Percentiles rank a stretch among this genome's conserved stretches.
These are phyloP conservation scores for Dillenia turbinata DNA, from an alignment of 164 flowering plant species.

Conservation along the genomic window DNA sequence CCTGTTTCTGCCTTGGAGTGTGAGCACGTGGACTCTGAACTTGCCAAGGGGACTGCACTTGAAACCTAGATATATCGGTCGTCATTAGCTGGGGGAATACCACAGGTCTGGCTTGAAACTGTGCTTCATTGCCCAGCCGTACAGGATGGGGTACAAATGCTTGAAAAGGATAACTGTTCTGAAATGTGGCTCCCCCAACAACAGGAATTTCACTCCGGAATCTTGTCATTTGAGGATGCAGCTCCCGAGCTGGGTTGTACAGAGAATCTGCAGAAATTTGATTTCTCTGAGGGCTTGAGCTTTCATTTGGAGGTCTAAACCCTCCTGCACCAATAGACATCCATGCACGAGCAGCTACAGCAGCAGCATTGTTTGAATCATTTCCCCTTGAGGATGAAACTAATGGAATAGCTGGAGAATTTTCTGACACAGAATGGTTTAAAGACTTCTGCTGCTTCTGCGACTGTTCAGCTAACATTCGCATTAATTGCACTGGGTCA, in stretches of 20 bases:
- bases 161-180: slow-evolving; percentile 35
- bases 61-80: slow-evolving; percentile 58
- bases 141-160: slow-evolving; percentile 35
- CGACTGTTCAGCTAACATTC: slow-evolving; percentile 45
- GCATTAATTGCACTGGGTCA: slow-evolving; percentile 77
- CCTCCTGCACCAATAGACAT: slow-evolving; percentile 68
- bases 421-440: slow-evolving; percentile 20
- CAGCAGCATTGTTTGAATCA: slow-evolving; percentile 48
- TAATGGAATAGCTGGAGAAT: slow-evolving; percentile 22
- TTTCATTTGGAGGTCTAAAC: slow-evolving; percentile 34
- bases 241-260: slow-evolving; percentile 42
- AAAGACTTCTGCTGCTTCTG: slow-evolving; percentile 44
- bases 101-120: slow-evolving; percentile 36
- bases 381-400: slow-evolving; percentile 43
- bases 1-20: slow-evolving; percentile 46
- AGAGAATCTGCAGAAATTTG: slow-evolving; percentile 58
- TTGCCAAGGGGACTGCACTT: slow-evolving; percentile 51
- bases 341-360: slow-evolving; percentile 71
- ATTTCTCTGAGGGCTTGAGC: slow-evolving; percentile 23
- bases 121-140: slow-evolving; percentile 27
- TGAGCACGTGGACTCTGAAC: slow-evolving; percentile 47
- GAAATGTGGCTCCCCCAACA: slow-evolving; percentile 30
- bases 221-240: slow-evolving; percentile 31
- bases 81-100: slow-evolving; percentile 43
- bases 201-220: slow-evolving; percentile 36